Percentiles rank a stretch among this genome's conserved stretches.
These are phyloP conservation scores for Botrytis byssoidea DNA, from an alignment of 2,329 filamentous ascomycete genomes.

Conservation along the genomic window DNA sequence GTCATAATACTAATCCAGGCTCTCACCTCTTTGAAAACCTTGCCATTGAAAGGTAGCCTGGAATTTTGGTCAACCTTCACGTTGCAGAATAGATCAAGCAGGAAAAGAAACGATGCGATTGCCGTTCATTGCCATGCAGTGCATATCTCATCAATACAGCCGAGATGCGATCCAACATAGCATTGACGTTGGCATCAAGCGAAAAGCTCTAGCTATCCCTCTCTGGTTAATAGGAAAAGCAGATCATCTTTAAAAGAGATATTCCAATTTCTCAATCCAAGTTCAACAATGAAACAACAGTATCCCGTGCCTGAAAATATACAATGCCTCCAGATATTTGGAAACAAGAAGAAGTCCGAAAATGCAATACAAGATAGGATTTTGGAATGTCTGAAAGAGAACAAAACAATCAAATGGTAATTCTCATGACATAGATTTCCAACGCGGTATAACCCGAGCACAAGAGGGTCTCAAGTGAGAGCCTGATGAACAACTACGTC, in stretches of 20 bases:
- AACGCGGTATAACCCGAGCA: background rate
- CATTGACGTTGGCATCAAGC: background rate
- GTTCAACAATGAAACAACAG: background rate
- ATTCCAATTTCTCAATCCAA: background rate
- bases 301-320: background rate
- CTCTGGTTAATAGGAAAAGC: background rate
- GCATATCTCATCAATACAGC: background rate
- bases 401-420: background rate
- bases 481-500: background rate
- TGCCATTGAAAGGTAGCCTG: background rate
- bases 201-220: background rate
- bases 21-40: background rate
- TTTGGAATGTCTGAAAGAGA: background rate
- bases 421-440: background rate
- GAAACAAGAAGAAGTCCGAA: background rate
- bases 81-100: background rate
- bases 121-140: background rate
- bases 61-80: background rate
- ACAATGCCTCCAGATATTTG: background rate
- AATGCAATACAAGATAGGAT: background rate
- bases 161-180: background rate
- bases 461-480: background rate
- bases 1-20: background rate
- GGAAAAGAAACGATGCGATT: background rate
- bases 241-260: background rate